Conservation (phyloP, 1,139 yeast genomes). For the Yamadazyma taylorii region DNA sequence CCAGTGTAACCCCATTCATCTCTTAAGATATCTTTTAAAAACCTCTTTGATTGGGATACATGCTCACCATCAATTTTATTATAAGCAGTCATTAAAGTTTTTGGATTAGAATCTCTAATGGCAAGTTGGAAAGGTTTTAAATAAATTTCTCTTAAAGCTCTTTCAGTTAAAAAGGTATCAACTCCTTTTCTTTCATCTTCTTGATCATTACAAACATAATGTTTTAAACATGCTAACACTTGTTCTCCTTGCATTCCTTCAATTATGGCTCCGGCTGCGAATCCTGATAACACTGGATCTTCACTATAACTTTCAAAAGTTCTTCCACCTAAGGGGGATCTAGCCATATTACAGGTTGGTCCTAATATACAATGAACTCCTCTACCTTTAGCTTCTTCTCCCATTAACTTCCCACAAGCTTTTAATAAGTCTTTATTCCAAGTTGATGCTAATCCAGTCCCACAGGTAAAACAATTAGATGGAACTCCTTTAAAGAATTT, state of each 20-base stretch:
- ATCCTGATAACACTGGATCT: constrained; percentile 59
- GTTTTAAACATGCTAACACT: constrained; percentile 59
- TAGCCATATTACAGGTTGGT: constrained; percentile 56
- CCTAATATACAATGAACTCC: constrained; percentile 50
- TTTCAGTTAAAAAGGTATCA: constrained; percentile 49
- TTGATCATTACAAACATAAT: constrained; percentile 60
- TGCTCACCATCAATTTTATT: constrained; percentile 61
- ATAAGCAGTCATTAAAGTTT: constrained; percentile 58
- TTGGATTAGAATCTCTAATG: constrained; percentile 49
- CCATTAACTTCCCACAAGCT: constrained; percentile 34
- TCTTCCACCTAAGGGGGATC: constrained; percentile 66
- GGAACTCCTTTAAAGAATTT: constrained; percentile 32
- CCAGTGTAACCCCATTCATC: constrained; percentile 60
- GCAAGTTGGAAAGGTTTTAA: constrained; percentile 64
- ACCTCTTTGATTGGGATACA: constrained; percentile 44
- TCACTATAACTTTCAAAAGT: constrained; percentile 64
- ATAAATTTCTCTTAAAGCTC: constrained; percentile 63
- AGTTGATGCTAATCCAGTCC: constrained; percentile 46
- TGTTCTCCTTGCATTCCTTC: constrained; percentile 55
- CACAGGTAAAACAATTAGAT: constrained; percentile 39
- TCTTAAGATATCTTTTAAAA: constrained; percentile 47
- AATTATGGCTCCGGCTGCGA: constrained; percentile 47
- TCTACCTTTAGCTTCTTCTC: constrained; percentile 33
- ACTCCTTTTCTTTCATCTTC: constrained; percentile 55
- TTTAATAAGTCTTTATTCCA: constrained; percentile 29